A percentile compares a stretch with the other conserved stretches of the same genome.
Evolutionary conservation across 306 rosid genomes (phyloP).

Genomic region (Inga leiocalycina): DNA sequence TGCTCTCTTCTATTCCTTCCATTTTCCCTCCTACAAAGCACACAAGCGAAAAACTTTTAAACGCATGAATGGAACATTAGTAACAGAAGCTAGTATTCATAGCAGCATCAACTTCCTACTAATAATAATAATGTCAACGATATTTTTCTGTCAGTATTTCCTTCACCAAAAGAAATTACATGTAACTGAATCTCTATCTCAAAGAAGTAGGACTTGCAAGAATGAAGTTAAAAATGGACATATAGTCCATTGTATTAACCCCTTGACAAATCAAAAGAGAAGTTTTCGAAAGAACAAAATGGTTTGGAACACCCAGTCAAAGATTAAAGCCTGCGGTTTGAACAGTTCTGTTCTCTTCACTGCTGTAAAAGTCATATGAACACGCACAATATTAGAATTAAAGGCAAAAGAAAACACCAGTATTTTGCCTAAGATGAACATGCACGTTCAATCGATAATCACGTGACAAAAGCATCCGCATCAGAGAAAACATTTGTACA

Average conservation of each 20-base stretch:
- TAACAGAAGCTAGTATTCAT: background rate
- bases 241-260: background rate
- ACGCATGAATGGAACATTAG: background rate
- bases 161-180: background rate
- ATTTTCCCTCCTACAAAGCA: background rate
- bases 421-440: background rate
- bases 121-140: background rate
- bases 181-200: constrained; percentile 7
- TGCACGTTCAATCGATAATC: background rate
- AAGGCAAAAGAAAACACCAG: background rate
- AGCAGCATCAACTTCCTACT: constrained; percentile 6
- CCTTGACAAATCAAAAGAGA: background rate
- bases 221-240: background rate
- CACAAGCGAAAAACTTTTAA: background rate
- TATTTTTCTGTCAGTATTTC: background rate
- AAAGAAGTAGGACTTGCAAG: background rate
- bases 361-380: background rate
- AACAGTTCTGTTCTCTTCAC: constrained; percentile 10
- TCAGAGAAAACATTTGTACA: background rate
- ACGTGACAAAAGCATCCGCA: background rate
- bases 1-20: background rate
- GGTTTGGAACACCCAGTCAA: constrained; percentile 3
- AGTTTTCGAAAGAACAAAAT: background rate
- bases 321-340: background rate
- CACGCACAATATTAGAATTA: background rate